phyloP scores from a whole-genome alignment of 2,329 filamentous ascomycete genomes.

The Colletotrichum magnum region DNA sequence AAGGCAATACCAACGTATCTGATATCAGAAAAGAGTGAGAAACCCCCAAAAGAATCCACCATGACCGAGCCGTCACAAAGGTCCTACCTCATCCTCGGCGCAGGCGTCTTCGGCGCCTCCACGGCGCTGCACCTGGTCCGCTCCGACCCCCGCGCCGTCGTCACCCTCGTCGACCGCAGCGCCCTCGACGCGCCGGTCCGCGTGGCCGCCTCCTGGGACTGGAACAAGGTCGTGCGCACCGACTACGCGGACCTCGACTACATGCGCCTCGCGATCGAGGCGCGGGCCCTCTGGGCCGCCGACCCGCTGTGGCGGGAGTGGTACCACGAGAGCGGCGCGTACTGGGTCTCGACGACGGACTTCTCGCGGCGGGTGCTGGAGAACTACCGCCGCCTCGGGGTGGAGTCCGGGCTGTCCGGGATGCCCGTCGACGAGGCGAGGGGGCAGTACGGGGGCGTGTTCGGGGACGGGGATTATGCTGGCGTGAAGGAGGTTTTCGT shows the following conservation, averaged over 20 bases:
- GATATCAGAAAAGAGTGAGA: neutral
- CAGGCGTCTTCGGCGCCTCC: constrained; percentile 64
- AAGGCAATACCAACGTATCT: neutral
- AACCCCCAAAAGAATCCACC: neutral
- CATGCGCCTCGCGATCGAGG: constrained; percentile 49
- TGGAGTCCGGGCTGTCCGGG: constrained; percentile 52
- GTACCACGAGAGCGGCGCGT: constrained; percentile 54
- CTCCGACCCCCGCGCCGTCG: constrained; percentile 34
- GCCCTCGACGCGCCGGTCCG: constrained; percentile 43
- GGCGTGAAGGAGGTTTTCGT: constrained; percentile 67
- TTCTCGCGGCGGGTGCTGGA: constrained; percentile 52
- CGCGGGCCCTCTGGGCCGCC: constrained; percentile 47
- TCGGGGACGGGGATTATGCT: constrained; percentile 66
- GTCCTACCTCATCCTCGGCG: constrained; percentile 61
- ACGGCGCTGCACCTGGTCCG: constrained; percentile 63
- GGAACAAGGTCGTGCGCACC: constrained; percentile 55
- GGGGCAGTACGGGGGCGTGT: constrained; percentile 63
- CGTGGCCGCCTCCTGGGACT: constrained; percentile 49
- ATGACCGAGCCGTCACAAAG: neutral
- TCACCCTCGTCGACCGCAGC: constrained; percentile 47
- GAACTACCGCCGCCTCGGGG: constrained; percentile 47
- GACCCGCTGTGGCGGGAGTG: constrained; percentile 47
- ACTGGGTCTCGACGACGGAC: constrained; percentile 51
- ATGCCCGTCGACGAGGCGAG: constrained; percentile 63
- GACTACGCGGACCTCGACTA: constrained; percentile 52